Percentiles rank a stretch among this genome's conserved stretches.
phyloP scores from a whole-genome alignment of 208 protist species.

The Crithidia brevicula region DNA sequence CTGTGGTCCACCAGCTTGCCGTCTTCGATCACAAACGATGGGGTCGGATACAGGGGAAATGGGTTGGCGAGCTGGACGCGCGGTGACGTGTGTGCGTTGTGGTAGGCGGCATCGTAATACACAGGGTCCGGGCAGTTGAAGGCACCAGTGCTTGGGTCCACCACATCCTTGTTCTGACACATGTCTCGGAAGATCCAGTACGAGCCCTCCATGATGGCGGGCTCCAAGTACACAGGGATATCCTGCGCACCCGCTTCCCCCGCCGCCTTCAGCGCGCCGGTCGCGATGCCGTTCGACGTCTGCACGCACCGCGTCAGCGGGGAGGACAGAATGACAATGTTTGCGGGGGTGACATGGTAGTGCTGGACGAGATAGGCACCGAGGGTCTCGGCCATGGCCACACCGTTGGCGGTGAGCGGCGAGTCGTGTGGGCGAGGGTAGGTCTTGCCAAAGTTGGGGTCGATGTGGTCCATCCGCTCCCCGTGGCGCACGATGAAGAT shows the following conservation, averaged over 20 bases:
- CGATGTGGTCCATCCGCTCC: constrained; percentile 56
- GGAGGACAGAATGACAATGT: constrained; percentile 43
- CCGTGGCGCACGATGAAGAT: constrained; percentile 52
- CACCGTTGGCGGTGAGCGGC: constrained; percentile 53
- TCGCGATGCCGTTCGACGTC: constrained; percentile 50
- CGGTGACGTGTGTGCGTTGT: constrained; percentile 35
- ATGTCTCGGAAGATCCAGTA: constrained; percentile 58
- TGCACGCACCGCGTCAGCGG: constrained; percentile 61
- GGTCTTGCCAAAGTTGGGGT: constrained; percentile 37
- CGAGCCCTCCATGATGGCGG: constrained; percentile 42
- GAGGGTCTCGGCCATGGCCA: constrained; percentile 48
- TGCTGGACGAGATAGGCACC: constrained; percentile 38
- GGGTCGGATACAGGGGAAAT: constrained; percentile 39
- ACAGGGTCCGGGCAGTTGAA: constrained; percentile 45
- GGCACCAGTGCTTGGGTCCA: constrained; percentile 3
- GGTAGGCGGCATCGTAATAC: constrained; percentile 33
- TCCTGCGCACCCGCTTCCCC: constrained; percentile 1
- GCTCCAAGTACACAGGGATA: constrained; percentile 52
- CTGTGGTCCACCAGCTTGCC: constrained; percentile 34
- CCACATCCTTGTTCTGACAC: constrained; percentile 36
- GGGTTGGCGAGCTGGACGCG: constrained; percentile 37
- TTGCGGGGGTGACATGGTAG: constrained; percentile 23
- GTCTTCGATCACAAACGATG: constrained; percentile 28
- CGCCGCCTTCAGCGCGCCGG: constrained; percentile 26
- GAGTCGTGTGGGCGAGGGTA: constrained; percentile 61